phyloP scores from a whole-genome alignment of 176 grass and related monocot species.

The Paspalum notatum region DNA sequence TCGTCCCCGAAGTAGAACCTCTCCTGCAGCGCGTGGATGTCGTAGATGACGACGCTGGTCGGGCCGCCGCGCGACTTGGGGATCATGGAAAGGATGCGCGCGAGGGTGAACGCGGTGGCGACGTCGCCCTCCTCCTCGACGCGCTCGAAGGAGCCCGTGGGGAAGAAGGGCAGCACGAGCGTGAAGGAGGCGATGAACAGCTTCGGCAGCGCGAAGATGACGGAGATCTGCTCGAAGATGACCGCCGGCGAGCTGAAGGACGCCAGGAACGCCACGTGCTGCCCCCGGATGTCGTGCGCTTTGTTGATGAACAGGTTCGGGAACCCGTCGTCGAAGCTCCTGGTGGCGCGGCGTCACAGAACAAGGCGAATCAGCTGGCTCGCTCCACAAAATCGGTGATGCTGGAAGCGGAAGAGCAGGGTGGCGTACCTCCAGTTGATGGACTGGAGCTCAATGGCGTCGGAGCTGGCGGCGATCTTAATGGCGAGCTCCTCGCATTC shows the following conservation, averaged over 20 bases:
- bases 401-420: not conserved
- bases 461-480: conserved; percentile 64
- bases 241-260: conserved; percentile 88
- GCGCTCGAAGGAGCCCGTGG: conserved; percentile 93
- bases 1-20: conserved; percentile 80
- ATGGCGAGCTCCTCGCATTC: conserved; percentile 80
- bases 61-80: conserved; percentile 92
- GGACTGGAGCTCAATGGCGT: conserved; percentile 74
- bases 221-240: conserved; percentile 94
- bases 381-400: not conserved
- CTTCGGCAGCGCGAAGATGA: conserved; percentile 91
- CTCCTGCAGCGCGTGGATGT: conserved; percentile 94
- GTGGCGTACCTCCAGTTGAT: conserved; percentile 76
- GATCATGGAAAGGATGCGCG: conserved; percentile 84
- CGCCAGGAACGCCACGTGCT: conserved; percentile 97
- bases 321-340: conserved; percentile 93
- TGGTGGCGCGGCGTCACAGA: conserved; percentile 22
- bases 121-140: conserved; percentile 98
- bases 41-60: conserved; percentile 91
- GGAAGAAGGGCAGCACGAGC: conserved; percentile 94
- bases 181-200: conserved; percentile 91
- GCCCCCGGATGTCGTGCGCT: conserved; percentile 81
- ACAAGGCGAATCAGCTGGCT: conserved; percentile 1
- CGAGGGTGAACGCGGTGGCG: conserved; percentile 91
- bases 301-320: conserved; percentile 97